A percentile compares a stretch with the other conserved stretches of the same genome.
Evolutionary conservation across 352 stramenopile genomes (phyloP).

Genomic region (Globisporangium irregulare): DNA sequence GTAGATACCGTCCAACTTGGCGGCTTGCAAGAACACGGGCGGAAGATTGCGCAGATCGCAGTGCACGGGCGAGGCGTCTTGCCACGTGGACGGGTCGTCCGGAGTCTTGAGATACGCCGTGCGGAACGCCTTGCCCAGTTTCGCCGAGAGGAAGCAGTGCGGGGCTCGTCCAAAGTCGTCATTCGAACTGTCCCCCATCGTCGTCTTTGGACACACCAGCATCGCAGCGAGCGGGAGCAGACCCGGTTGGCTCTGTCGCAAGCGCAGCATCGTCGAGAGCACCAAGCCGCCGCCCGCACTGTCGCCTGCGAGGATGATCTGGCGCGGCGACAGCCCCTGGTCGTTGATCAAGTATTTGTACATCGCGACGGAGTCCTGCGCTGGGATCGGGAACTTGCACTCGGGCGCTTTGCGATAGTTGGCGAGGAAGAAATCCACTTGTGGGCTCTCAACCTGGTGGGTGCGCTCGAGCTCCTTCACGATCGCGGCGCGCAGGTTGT

Average conservation of each 20-base stretch:
- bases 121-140: constrained; percentile 20
- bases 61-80: constrained; percentile 37
- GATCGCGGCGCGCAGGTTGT: constrained; percentile 24
- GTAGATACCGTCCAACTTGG: constrained; percentile 36
- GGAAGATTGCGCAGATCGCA: constrained; percentile 38
- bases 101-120: constrained; percentile 24
- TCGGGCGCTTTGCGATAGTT: constrained; percentile 57
- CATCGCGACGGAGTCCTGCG: constrained; percentile 35
- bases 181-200: constrained; percentile 19
- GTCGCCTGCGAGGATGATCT: constrained; percentile 43
- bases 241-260: constrained; percentile 20
- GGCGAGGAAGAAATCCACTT: constrained; percentile 41
- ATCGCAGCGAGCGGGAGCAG: constrained; percentile 32
- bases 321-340: constrained; percentile 27
- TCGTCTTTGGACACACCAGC: constrained; percentile 31
- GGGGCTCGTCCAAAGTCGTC: constrained; percentile 18
- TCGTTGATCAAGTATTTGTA: constrained; percentile 40
- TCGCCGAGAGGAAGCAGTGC: constrained; percentile 33
- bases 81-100: constrained; percentile 30
- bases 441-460: constrained; percentile 17
- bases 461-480: constrained; percentile 22
- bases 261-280: constrained; percentile 38
- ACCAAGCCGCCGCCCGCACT: constrained; percentile 39
- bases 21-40: constrained; percentile 45
- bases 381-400: constrained; percentile 36